Evolutionary conservation across 352 stramenopile genomes (phyloP).

Genomic region (Thraustochytrium striatum): DNA sequence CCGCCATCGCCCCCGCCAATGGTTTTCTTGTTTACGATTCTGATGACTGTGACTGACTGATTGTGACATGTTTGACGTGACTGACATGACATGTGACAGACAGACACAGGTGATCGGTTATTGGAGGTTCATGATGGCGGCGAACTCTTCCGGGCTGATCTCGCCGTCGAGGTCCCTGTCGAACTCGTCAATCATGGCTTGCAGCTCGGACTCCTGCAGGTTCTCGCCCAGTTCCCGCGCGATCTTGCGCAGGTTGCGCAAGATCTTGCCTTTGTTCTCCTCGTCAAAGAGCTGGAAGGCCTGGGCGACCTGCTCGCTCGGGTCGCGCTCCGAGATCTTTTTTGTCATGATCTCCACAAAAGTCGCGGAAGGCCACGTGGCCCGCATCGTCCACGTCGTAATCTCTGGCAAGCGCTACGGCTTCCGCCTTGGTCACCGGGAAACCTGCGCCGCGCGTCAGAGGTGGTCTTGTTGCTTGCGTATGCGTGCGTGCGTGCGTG

Average conservation of each 20-base stretch:
- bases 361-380: conserved; percentile 78
- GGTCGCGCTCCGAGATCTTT: conserved; percentile 72
- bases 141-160: conserved; percentile 83
- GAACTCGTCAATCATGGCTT: conserved; percentile 92
- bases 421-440: conserved; percentile 74
- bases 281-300: conserved; percentile 91
- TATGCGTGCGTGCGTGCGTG: too few species aligned
- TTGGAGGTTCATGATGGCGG: conserved; percentile 58
- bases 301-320: conserved; percentile 84
- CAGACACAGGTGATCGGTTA: too few species aligned
- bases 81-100: too few species aligned
- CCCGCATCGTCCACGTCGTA: conserved; percentile 76
- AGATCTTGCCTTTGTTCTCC: conserved; percentile 77
- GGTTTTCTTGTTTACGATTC: too few species aligned
- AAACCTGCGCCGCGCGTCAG: too few species aligned
- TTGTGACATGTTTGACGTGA: too few species aligned
- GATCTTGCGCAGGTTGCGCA: conserved; percentile 83
- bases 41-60: too few species aligned
- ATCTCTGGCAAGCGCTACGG: conserved; percentile 78
- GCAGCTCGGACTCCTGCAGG: conserved; percentile 77
- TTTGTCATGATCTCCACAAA: conserved; percentile 65
- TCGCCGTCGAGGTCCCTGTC: conserved; percentile 84
- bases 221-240: conserved; percentile 85
- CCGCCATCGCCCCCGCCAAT: too few species aligned
- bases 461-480: too few species aligned